Base-by-base conservation (phyloP, 371 early-diverging fungal species). In the Aphelidium insulamus region DNA sequence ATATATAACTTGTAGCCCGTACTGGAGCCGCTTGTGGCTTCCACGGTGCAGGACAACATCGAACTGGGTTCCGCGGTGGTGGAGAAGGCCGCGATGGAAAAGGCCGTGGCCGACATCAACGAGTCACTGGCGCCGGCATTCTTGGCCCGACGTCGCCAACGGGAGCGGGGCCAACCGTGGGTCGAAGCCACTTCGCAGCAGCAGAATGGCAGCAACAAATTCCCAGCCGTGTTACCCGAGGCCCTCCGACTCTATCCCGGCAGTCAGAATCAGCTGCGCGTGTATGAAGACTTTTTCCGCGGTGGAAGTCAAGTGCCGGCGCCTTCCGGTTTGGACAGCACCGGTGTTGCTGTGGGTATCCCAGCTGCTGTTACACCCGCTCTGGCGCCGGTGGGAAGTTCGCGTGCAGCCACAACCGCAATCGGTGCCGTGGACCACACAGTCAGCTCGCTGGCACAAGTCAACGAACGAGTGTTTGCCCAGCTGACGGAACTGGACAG, bases 21-120 rank as follows among this genome's bases (percentile, higher is more conserved):
- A 31, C 70, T 79, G 0, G 88, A 85, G 34, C 77, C 76, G 45
- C 70, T 72, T 1, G 72, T 82, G 5, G 52, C 66, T 26, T 46
- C 74, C 27, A 68, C 81, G 21, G 85, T 81, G 2, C 55, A 65
- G 2, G 92, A 91, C 41, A 92, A 94, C 44, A 39, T 91, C 38
- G 90, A 91, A 21, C 54, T 90, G 14, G 87, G 77, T 2, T 83
- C 83, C 42, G 70, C 80, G 0, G 66, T 85, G 5, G 78, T 90
- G 40, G 91, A 92, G 49, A 76, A 82, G 44, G 77, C 81, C 11
- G 85, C 92, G 0, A 77, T 79, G 43, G 87, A 88, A 41, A 85
- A 84, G 42, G 82, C 85, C 0, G 57, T 76, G 3, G 55, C 69
- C 11, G 79, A 86, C 37, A 77, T 97, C 23, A 87, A 88, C 43